Conservation (phyloP, 176 grass and related monocot species). For the Oryza brachyantha region DNA sequence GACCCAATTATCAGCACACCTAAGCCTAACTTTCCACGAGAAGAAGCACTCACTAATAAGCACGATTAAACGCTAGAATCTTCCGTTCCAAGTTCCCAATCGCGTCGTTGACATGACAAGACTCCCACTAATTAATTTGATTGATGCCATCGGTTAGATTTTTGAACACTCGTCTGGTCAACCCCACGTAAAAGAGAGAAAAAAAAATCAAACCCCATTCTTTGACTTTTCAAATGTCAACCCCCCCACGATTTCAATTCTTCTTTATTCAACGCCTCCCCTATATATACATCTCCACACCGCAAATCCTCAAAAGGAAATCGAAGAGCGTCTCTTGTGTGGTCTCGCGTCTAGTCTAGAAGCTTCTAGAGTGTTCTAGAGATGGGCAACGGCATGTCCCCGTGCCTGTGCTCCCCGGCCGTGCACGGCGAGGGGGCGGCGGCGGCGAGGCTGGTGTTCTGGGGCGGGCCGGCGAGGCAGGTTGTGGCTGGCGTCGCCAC, state of each 20-base stretch:
- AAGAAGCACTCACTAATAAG: not conserved
- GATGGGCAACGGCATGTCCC: constrained; percentile 84
- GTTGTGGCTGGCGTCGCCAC: constrained; percentile 10
- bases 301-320: not conserved
- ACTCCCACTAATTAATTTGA: constrained; percentile 7
- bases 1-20: not conserved
- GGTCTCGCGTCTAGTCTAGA: constrained; percentile 2
- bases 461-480: constrained; percentile 51
- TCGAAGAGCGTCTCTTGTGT: not conserved
- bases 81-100: not conserved
- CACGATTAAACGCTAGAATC: not conserved
- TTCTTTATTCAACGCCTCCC: not conserved
- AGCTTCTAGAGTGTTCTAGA: constrained; percentile 21
- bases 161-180: constrained; percentile 29
- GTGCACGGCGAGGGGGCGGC: not conserved
- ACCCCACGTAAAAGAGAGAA: constrained; percentile 17
- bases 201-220: constrained; percentile 5
- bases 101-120: constrained; percentile 31
- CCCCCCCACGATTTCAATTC: not conserved
- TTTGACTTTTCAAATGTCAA: constrained; percentile 48
- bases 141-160: not conserved
- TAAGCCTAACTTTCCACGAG: not conserved
- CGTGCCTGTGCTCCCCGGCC: constrained; percentile 39
- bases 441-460: constrained; percentile 51
- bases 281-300: constrained; percentile 38